Evolutionary conservation across 768 basidiomycete species (phyloP).

Genomic region (Rhodosporidiobolus sp.): DNA sequence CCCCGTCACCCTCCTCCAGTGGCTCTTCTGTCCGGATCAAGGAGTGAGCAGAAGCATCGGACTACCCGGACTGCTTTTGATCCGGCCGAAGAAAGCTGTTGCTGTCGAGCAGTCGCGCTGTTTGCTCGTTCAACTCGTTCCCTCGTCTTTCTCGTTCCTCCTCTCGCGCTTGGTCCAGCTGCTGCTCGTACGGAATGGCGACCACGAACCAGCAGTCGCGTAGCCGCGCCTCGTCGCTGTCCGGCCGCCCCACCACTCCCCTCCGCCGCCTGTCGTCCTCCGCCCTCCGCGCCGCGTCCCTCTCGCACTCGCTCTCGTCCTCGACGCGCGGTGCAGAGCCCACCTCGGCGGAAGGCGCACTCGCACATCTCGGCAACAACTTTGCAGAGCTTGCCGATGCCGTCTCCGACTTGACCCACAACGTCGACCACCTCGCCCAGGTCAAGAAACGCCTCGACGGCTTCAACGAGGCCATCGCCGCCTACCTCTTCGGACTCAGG

Average conservation of each 20-base stretch:
- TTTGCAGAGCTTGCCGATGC: slow-evolving; percentile 39
- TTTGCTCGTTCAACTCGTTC: background rate
- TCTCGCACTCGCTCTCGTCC: slow-evolving; percentile 16
- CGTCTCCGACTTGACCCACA: slow-evolving; percentile 34
- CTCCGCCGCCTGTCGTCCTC: slow-evolving; percentile 29
- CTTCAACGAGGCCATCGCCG: slow-evolving; percentile 42
- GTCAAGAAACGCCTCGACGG: slow-evolving; percentile 22
- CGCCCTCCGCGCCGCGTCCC: slow-evolving; percentile 30
- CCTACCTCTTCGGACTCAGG: slow-evolving; percentile 34
- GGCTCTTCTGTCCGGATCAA: background rate
- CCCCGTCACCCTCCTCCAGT: background rate
- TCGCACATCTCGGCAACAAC: slow-evolving; percentile 31
- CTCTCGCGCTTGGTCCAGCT: background rate
- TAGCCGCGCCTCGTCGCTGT: slow-evolving; percentile 2
- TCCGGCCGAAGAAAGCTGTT: too few species aligned
- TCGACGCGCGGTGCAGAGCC: background rate
- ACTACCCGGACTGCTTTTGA: too few species aligned
- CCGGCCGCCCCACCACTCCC: slow-evolving; percentile 30
- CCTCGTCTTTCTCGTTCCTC: background rate
- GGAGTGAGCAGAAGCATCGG: too few species aligned
- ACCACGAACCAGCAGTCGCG: background rate
- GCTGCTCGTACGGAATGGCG: background rate
- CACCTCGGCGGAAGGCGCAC: background rate
- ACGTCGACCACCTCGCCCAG: slow-evolving; percentile 16
- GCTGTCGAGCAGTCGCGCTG: too few species aligned